Conservation (phyloP, 2,329 filamentous ascomycete species). For the Hortaea sp. region DNA sequence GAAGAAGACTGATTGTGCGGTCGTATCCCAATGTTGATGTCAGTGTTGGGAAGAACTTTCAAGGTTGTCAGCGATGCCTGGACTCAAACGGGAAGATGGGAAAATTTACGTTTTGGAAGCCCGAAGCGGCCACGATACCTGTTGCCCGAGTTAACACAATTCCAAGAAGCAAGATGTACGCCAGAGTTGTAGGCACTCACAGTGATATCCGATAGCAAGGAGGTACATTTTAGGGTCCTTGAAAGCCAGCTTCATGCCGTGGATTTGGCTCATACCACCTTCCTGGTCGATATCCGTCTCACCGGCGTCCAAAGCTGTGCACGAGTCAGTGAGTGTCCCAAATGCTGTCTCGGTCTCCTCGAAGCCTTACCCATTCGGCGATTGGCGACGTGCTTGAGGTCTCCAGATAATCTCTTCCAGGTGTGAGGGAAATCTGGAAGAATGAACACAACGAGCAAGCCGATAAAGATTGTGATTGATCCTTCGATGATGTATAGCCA, state of each 20-base stretch:
- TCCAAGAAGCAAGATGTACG: too few relatives aligned
- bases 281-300: conserved; percentile 41
- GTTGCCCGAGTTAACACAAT: conserved; percentile 34
- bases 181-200: conserved; percentile 11
- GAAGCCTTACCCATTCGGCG: conserved; percentile 27
- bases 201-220: conserved; percentile 36
- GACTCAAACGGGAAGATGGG: background rate
- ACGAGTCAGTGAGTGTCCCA: too few relatives aligned
- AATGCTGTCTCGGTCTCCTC: too few relatives aligned
- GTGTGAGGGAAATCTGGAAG: conserved; percentile 32
- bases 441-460: conserved; percentile 20
- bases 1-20: conserved; percentile 36
- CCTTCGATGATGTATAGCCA: conserved; percentile 62
- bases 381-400: conserved; percentile 38
- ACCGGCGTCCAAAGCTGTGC: conserved; percentile 36
- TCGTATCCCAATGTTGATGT: conserved; percentile 36
- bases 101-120: background rate
- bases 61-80: conserved; percentile 30
- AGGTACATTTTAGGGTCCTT: conserved; percentile 42
- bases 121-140: background rate
- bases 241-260: conserved; percentile 43
- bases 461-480: conserved; percentile 46
- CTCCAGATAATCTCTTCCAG: conserved; percentile 29
- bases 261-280: conserved; percentile 38
- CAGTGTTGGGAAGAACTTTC: conserved; percentile 48